Conservation (phyloP, 345 rosid species). For the Adansonia digitata region DNA sequence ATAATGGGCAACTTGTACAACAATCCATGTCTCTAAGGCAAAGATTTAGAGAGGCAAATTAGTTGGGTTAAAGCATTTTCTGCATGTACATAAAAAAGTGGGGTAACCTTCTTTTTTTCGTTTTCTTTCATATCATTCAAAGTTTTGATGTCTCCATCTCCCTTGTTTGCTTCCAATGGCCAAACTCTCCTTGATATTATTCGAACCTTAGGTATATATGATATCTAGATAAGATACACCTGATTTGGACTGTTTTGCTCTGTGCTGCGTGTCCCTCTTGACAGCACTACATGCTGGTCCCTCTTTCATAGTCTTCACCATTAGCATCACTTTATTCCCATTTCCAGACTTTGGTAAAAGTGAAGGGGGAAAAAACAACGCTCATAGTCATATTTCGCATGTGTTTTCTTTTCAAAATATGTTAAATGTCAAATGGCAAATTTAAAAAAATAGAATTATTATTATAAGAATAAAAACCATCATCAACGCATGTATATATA, state of each 20-base stretch:
- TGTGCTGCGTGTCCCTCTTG: too few relatives aligned
- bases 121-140: constrained; percentile 2
- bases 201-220: not conserved
- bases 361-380: not conserved
- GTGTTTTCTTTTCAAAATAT: not conserved
- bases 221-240: constrained; percentile 13
- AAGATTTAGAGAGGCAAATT: not conserved
- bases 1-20: not conserved
- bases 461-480: not conserved
- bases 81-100: not conserved
- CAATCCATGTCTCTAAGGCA: not conserved
- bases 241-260: not conserved
- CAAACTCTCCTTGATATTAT: constrained; percentile 2
- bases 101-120: not conserved
- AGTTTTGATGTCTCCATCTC: constrained; percentile 21
- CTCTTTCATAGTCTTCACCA: too few relatives aligned
- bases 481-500: not conserved
- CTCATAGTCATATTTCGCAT: not conserved
- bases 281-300: too few relatives aligned
- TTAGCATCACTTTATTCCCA: too few relatives aligned
- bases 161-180: constrained; percentile 18
- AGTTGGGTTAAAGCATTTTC: not conserved
- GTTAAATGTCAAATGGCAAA: not conserved
- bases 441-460: not conserved
- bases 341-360: not conserved